Evolutionary conservation across 139 green algal species (phyloP), one percentile per base, ranked within the genome.

Genomic region (Micractinium conductrix): DNA sequence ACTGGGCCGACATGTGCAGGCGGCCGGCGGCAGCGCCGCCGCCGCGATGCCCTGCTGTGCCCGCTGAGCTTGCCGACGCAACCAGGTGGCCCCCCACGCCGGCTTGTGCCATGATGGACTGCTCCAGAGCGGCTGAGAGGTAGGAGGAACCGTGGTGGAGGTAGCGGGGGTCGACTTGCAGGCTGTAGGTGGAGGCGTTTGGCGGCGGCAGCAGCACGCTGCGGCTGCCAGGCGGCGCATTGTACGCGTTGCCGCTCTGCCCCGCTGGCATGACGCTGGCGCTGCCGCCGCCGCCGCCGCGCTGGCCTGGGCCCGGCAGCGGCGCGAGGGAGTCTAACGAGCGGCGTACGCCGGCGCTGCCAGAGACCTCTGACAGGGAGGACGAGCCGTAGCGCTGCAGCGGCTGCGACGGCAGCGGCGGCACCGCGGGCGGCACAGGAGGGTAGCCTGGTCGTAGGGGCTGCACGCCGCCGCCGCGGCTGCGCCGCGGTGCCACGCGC

Each of bases 61-160:
- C 70, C 17, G 40, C 37, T n/a, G 43, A 30, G 44, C 63, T 55
- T 40, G 68, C 22, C 2, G 42, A 40, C 28, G 84, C 67, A 2
- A 88, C 74, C n/a, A 88, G 24, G 79, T 88, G 85, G 38, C 85
- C 79, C 26, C 68, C 70, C 0, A 35, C 63, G 8, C 44, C 65
- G 1, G 78, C 78, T 19, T 35, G 24, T 0, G 45, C 84, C 81
- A 72, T 48, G n/a, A 76, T 26, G 0, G 78, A 83, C 68, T 89
- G 78, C 70, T 89, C 53, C 40, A 89, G 70, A 6, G 85, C 85
- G 22, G 85, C 85, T 3, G 85, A 86, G 4, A 89, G 85, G 85
- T 72, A 78, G 33, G 78, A 86, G 45, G 78, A 73, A 65, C 68
- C 79, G 81, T 63, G 79, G 42, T 53, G 79, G 44, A 86, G 78